A percentile compares a stretch with the other conserved stretches of the same genome.
Evolutionary conservation across 1,284 basidiomycete genomes (phyloP).

Genomic region (Apiotrichum siamense): DNA sequence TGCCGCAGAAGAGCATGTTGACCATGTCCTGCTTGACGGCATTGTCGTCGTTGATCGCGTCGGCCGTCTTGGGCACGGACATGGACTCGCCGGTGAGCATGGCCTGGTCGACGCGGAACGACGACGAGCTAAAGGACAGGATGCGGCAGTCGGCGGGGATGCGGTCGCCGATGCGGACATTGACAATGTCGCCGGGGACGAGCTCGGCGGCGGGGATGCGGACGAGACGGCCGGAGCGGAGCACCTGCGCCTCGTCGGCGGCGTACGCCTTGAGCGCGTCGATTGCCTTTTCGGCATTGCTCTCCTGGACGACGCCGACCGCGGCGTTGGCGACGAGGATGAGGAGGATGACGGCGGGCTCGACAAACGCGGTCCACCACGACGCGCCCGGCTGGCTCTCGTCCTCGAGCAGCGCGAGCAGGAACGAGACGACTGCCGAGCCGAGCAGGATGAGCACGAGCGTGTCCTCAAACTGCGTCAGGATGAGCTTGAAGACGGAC

Average conservation of each 20-base stretch:
- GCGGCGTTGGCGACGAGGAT: slow-evolving; percentile 65
- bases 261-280: slow-evolving; percentile 95
- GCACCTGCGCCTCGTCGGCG: slow-evolving; percentile 86
- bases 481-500: slow-evolving; percentile 84
- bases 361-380: slow-evolving; percentile 70
- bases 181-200: slow-evolving; percentile 88
- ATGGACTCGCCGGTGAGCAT: slow-evolving; percentile 88
- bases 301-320: slow-evolving; percentile 91
- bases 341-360: slow-evolving; percentile 84
- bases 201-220: slow-evolving; percentile 77
- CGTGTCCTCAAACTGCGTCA: slow-evolving; percentile 97
- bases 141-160: slow-evolving; percentile 89
- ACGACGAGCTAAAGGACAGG: slow-evolving; percentile 72
- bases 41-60: slow-evolving; percentile 59
- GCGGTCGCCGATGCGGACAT: slow-evolving; percentile 85
- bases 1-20: slow-evolving; percentile 91
- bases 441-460: slow-evolving; percentile 88
- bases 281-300: slow-evolving; percentile 88
- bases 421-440: slow-evolving; percentile 83
- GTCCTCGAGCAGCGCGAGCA: slow-evolving; percentile 79
- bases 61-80: slow-evolving; percentile 73
- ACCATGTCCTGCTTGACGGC: slow-evolving; percentile 95
- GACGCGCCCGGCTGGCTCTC: slow-evolving; percentile 56
- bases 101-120: slow-evolving; percentile 88
- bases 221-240: slow-evolving; percentile 64